Evolutionary conservation across 2,329 filamentous ascomycete species (phyloP).

Genomic region (Raffaelea ambrosiae): DNA sequence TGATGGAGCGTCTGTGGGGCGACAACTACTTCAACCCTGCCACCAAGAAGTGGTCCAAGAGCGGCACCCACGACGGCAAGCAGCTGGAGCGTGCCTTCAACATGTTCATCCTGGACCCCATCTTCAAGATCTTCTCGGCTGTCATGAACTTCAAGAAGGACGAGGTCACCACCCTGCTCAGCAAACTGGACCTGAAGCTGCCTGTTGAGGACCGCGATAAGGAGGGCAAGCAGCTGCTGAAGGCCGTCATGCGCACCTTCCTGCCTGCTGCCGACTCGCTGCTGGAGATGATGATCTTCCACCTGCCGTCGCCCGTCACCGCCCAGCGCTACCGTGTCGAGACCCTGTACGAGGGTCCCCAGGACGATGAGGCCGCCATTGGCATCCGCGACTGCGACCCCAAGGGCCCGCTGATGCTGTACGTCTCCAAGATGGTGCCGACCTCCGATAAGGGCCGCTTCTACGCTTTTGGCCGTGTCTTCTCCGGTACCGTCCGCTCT

Average conservation of each 20-base stretch:
- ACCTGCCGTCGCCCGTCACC: constrained; percentile 90
- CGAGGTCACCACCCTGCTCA: constrained; percentile 70
- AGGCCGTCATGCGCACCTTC: constrained; percentile 98
- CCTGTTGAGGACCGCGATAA: constrained; percentile 76
- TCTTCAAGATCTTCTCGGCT: constrained; percentile 96
- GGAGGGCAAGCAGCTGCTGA: constrained; percentile 96
- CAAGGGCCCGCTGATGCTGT: constrained; percentile 98
- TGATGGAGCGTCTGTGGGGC: constrained; percentile 99
- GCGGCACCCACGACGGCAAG: constrained; percentile 74
- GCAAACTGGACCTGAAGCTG: constrained; percentile 96
- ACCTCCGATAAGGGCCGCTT: constrained; percentile 99
- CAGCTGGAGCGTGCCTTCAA: constrained; percentile 93
- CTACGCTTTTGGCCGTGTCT: constrained; percentile 99
- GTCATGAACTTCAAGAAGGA: constrained; percentile 99
- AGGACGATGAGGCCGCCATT: constrained; percentile 85
- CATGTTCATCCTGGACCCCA: constrained; percentile 98
- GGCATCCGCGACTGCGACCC: constrained; percentile 98
- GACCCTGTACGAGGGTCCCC: constrained; percentile 96
- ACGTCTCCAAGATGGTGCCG: constrained; percentile 99
- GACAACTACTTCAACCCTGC: constrained; percentile 99
- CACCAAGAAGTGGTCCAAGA: constrained; percentile 99
- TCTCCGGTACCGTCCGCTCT: constrained; percentile 94
- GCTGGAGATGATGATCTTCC: constrained; percentile 99
- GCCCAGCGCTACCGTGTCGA: constrained; percentile 97
- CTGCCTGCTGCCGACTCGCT: constrained; percentile 95